Evolutionary conservation across 2,329 filamentous ascomycete genomes (phyloP), one percentile per base, ranked within the genome.

Genomic region (Colletotrichum higginsianum): DNA sequence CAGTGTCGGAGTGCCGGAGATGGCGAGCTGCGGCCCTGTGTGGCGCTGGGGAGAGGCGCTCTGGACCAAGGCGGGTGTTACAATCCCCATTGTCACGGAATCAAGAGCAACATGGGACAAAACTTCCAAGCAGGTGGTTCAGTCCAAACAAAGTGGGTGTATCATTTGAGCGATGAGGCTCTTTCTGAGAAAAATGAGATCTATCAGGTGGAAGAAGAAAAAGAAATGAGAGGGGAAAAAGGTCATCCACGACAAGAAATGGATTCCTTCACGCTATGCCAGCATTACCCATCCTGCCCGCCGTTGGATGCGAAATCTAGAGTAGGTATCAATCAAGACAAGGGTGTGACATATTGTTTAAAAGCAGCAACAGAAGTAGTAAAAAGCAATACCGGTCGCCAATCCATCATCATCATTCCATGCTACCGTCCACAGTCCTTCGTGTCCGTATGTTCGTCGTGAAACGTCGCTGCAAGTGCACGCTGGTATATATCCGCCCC

Each of bases 161-260:
- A 50, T 69, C 52, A 56, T 72, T 61, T 55, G 69, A 69, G 58
- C 69, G 26, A 53, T 60, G 69, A 64, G 58, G 69, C 69, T 69
- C 69, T 49, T 38, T 72, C 60, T 44, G 52, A 38, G 47, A 53
- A 53, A 61, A 64, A 26, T 26, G 23, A n/a, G 18, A 21, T 72
- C 58, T 68, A 72, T 60, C 38, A 11, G 35, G 35, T 38, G 35
- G 35, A 38, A 3, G 35, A 38, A 38, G 9, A 9, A 38, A 38
- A 38, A 38, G 8, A 38, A 38, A 35, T 16, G 12, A 35, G 30
- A 62, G 4, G 9, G 1, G 23, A 9, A 46, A 44, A 18, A 18
- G 58, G 44, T 47, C n/a, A 35, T 63, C 30, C 18, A 1, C 11
- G 23, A 35, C 18, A 38, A 53, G 49, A 18, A 42, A 53, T 49